These are phyloP conservation scores for Rosa persica DNA, from an alignment of 306 rosid genomes.

Conservation along the genomic window DNA sequence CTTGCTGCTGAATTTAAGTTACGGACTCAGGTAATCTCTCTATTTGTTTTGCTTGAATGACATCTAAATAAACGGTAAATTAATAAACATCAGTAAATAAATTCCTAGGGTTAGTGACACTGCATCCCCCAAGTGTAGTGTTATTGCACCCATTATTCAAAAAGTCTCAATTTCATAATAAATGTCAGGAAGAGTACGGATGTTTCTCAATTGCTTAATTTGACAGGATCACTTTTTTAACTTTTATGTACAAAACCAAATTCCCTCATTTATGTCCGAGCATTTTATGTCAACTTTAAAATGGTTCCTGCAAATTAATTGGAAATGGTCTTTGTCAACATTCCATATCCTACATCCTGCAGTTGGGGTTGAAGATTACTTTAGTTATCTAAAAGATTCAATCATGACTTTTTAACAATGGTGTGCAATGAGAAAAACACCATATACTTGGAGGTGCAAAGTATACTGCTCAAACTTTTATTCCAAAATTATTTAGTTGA, in stretches of 20 bases:
- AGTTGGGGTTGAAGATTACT: neutral
- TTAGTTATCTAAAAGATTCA: neutral
- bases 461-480: neutral
- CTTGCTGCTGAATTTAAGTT: slow-evolving; percentile 92
- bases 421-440: neutral
- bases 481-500: neutral
- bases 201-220: neutral
- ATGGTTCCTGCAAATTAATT: neutral
- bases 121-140: neutral
- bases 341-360: neutral
- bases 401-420: neutral
- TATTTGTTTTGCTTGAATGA: neutral
- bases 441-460: neutral
- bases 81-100: neutral
- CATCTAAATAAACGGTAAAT: neutral
- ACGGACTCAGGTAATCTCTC: slow-evolving; percentile 76
- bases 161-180: neutral
- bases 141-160: neutral
- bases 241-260: neutral
- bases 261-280: neutral
- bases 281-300: neutral
- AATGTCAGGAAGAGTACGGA: neutral
- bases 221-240: neutral
- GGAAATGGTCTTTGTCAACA: neutral
- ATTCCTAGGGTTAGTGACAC: neutral